phyloP scores from a whole-genome alignment of 2,329 filamentous ascomycete genomes.

The Pseudocercospora pini-densiflorae region DNA sequence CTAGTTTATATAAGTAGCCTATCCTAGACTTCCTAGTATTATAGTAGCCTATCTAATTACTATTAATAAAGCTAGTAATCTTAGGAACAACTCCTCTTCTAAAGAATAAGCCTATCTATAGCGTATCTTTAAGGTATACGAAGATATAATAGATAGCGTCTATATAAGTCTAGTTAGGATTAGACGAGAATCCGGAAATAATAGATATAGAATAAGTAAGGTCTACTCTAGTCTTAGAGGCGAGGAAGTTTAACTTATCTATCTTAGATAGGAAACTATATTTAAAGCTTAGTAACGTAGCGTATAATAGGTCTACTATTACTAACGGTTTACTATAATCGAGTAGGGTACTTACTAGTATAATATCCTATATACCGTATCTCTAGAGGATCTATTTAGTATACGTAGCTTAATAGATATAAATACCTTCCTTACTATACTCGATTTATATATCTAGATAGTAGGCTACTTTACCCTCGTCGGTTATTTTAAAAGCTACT shows the following conservation, averaged over 20 bases:
- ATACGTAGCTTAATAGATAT: conserved; percentile 2
- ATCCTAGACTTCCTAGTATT: not conserved
- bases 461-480: not conserved
- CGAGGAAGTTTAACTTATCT: not conserved
- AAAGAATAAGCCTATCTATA: not conserved
- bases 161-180: conserved; percentile 6
- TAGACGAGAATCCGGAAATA: not conserved
- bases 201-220: not conserved
- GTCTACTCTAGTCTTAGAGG: not conserved
- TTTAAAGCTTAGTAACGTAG: too few relatives aligned
- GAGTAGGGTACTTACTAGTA: not conserved
- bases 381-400: not conserved
- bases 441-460: not conserved
- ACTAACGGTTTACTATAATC: not conserved
- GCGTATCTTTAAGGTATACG: not conserved
- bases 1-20: not conserved
- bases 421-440: not conserved
- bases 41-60: not conserved
- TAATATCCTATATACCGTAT: not conserved
- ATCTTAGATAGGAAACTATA: not conserved
- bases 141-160: not conserved
- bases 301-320: too few relatives aligned
- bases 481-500: not conserved
- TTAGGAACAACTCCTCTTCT: too few relatives aligned
- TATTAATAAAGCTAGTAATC: too few relatives aligned